These are phyloP conservation scores for Pulveroboletus sp. DNA, from an alignment of 768 basidiomycete genomes.

Conservation along the genomic window DNA sequence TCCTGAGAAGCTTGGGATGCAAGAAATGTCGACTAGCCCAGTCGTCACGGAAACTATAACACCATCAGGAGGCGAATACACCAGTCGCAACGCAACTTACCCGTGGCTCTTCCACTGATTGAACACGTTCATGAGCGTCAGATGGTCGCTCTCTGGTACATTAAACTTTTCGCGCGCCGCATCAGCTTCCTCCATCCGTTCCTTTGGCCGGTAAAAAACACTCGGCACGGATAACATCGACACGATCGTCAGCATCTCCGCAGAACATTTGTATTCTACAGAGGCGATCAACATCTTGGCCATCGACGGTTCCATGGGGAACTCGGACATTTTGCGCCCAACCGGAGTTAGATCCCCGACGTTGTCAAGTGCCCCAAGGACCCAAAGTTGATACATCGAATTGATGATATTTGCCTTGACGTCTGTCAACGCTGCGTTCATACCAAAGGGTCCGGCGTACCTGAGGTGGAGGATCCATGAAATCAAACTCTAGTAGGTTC, in stretches of 20 bases:
- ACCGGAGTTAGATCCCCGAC: slow-evolving; percentile 91
- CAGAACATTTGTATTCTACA: slow-evolving; percentile 89
- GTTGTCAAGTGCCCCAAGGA: slow-evolving; percentile 95
- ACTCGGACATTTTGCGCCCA: slow-evolving; percentile 97
- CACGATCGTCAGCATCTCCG: slow-evolving; percentile 97
- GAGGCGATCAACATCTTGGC: slow-evolving; percentile 95
- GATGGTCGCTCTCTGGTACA: slow-evolving; percentile 96
- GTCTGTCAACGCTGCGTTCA: not conserved
- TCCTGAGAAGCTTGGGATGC: slow-evolving; percentile 93
- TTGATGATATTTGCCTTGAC: slow-evolving; percentile 90
- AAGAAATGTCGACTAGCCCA: slow-evolving; percentile 96
- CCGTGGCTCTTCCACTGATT: slow-evolving; percentile 97
- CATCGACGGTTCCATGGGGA: slow-evolving; percentile 99
- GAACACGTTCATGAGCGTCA: slow-evolving; percentile 94
- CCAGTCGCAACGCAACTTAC: slow-evolving; percentile 41
- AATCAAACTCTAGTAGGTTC: slow-evolving; percentile 96
- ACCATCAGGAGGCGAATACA: slow-evolving; percentile 4
- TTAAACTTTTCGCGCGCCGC: slow-evolving; percentile 98
- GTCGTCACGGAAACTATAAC: slow-evolving; percentile 78
- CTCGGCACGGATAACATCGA: slow-evolving; percentile 98
- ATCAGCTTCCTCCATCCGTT: slow-evolving; percentile 96
- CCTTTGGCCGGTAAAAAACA: slow-evolving; percentile 96
- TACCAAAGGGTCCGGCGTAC: slow-evolving; percentile 34
- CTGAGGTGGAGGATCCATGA: slow-evolving; percentile 99
- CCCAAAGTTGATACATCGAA: slow-evolving; percentile 99